Evolutionary conservation across 2,329 filamentous ascomycete species (phyloP), one percentile per base, ranked within the genome.

Genomic region (Pseudogymnoascus sp.): DNA sequence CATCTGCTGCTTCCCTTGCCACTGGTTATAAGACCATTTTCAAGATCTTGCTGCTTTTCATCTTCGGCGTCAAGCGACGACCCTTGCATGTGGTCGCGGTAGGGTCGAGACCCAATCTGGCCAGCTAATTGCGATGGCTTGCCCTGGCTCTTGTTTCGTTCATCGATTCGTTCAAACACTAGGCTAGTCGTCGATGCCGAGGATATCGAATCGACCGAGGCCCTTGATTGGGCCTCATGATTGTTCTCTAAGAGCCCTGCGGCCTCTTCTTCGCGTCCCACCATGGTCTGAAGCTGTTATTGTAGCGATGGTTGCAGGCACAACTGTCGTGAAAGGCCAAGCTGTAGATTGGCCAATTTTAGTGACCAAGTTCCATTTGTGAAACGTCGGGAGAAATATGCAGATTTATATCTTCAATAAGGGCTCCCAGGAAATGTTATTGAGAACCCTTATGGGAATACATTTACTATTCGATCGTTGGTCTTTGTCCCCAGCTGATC

Each of bases 161-260:
- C 86, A 70, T 84, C 82, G 68, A 93, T 82, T 66, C 88, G 85
- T 68, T 95, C 90, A 72, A 95, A 90, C 62, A 95, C 85, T 13
- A 95, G 80, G 69, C 90, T 93, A 3, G 88, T 92, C 10, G 90
- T 93, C 35, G 90, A 95, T n/a, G 86, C 86, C 42, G 88, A 88
- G n/a, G 88, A 90, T 53, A 84, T 74, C 3, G 90, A 91, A 26
- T 73, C 72, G 56, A 69, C 65, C 2, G 72, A 74, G 63, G 64
- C 56, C 60, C 72, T 65, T 13, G 26, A 33, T 21, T 31, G 38
- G 42, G 61, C 59, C 40, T 67, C 64, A 47, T 68, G 64, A 29
- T 67, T 65, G 19, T 64, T 47, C 8, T 69, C 63, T 13, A 72
- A 66, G 33, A 73, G 68, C 38, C 69, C 66, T 21, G 64, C 62